Base-by-base conservation (phyloP, 2,329 filamentous ascomycete genomes). In the Penicillium sp. region DNA sequence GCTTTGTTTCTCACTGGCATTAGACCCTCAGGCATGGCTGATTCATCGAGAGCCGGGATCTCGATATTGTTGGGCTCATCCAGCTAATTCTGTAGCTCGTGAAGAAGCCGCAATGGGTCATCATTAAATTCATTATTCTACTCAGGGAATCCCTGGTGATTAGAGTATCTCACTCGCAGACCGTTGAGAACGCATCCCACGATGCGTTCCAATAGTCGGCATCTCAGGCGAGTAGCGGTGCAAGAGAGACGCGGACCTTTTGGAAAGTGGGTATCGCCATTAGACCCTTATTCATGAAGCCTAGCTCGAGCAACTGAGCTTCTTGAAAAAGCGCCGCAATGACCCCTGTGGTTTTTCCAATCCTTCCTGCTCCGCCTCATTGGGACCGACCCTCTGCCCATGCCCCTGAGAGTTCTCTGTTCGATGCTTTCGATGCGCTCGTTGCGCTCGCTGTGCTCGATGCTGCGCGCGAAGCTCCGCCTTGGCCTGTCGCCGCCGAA, bases 281-380 rank as follows among this genome's bases (percentile, higher is more conserved):
- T 27, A 74, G 55, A 7, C 67, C 70, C 63, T 59, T 78, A 66
- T 63, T 75, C 64, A 66, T 73, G 55, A 69, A 71, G 56, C 68
- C 79, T 65, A 54, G 73, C 71, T 68, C 79, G 61, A 62, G 77
- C 47, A 70, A 27, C 0, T 71, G 67, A 26, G 72, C 71, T 63
- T 80, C 78, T 53, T 78, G 75, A 21, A 80, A 73, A 62, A 79
- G 76, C 14, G 79, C 78, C 13, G 73, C 72, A 46, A 78, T 73
- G 53, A 75, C 75, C 19, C 71, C 70, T 1, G 70, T 64, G 3
- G 68, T 69, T 47, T 69, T 68, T 9, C 74, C 70, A 26, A 80
- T 75, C 54, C 71, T 71, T 45, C 75, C 71, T 76, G 68, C 61
- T 80, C 74, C 35, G 77, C 60, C 64, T 80, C 70, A 63, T 76